A percentile compares a stretch with the other conserved stretches of the same genome.
Conservation (phyloP, 2,329 filamentous ascomycete species). For the Monilinia aucupariae region DNA sequence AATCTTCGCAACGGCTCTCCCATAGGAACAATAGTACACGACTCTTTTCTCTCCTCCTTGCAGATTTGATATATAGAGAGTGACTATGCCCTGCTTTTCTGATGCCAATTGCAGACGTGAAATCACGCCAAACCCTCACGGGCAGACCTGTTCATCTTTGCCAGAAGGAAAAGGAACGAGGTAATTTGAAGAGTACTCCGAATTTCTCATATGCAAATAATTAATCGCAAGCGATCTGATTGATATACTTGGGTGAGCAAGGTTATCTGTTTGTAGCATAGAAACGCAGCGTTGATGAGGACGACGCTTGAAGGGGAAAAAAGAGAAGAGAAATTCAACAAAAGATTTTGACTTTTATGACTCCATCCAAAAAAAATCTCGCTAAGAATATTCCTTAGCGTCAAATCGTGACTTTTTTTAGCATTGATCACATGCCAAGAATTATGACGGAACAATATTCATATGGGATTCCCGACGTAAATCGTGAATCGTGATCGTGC, state of each 20-base stretch:
- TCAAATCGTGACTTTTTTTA: neutral
- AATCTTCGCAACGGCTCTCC: slow-evolving; percentile 93
- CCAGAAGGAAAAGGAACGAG: slow-evolving; percentile 42
- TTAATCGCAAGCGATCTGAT: slow-evolving; percentile 28
- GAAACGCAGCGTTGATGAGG: slow-evolving; percentile 92
- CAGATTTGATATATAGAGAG: slow-evolving; percentile 32
- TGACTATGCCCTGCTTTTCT: slow-evolving; percentile 68
- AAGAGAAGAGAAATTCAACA: slow-evolving; percentile 3
- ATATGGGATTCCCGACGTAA: neutral
- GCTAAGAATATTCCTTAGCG: slow-evolving; percentile 5
- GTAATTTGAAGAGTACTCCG: slow-evolving; percentile 83
- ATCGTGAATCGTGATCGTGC: neutral
- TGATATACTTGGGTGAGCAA: slow-evolving; percentile 32
- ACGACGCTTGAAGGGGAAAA: slow-evolving; percentile 53
- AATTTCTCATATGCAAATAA: slow-evolving; percentile 87
- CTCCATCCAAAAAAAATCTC: slow-evolving; percentile 5
- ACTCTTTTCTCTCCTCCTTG: slow-evolving; percentile 35
- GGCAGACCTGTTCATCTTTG: slow-evolving; percentile 55
- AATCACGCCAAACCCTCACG: slow-evolving; percentile 80
- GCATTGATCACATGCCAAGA: neutral
- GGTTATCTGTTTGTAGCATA: slow-evolving; percentile 75
- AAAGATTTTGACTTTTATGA: neutral
- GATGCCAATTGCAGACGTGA: slow-evolving; percentile 83
- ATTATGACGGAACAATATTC: neutral
- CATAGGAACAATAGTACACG: slow-evolving; percentile 57